Conservation (phyloP, 129 eudicot species). For the Kitagawia praeruptora region DNA sequence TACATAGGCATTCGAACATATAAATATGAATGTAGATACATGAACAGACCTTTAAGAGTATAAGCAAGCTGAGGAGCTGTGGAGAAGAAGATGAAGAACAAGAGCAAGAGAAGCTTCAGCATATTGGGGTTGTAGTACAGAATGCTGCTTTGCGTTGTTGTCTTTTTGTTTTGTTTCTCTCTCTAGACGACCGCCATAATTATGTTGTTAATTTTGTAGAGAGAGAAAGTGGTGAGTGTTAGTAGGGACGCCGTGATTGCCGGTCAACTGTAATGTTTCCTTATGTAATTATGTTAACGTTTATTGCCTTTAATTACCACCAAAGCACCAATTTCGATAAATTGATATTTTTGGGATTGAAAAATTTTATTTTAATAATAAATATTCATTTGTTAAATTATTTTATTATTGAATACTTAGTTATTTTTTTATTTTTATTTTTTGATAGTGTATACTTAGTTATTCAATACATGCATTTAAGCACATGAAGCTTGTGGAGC, state of each 20-base stretch:
- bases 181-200: slow-evolving; percentile 6
- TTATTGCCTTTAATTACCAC: too few relatives aligned
- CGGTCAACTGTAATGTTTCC: neutral
- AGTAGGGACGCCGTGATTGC: slow-evolving; percentile 1
- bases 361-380: too few relatives aligned
- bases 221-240: slow-evolving; percentile 15
- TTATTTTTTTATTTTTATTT: too few relatives aligned
- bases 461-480: too few relatives aligned
- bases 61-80: slow-evolving; percentile 26
- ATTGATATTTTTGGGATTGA: too few relatives aligned
- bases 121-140: neutral
- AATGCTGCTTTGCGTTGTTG: neutral
- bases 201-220: neutral
- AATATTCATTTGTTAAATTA: too few relatives aligned
- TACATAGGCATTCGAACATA: neutral
- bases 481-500: too few relatives aligned
- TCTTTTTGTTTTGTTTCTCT: slow-evolving; percentile 8
- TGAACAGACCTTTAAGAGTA: slow-evolving; percentile 38
- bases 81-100: slow-evolving; percentile 27
- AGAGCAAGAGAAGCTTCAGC: slow-evolving; percentile 22
- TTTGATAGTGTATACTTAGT: too few relatives aligned
- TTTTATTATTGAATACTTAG: too few relatives aligned
- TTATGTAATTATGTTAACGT: neutral
- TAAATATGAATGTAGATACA: neutral
- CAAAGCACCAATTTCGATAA: too few relatives aligned